Evolutionary conservation across 805 yeast genomes (phyloP).

Genomic region (Blastobotrys terrestris): DNA sequence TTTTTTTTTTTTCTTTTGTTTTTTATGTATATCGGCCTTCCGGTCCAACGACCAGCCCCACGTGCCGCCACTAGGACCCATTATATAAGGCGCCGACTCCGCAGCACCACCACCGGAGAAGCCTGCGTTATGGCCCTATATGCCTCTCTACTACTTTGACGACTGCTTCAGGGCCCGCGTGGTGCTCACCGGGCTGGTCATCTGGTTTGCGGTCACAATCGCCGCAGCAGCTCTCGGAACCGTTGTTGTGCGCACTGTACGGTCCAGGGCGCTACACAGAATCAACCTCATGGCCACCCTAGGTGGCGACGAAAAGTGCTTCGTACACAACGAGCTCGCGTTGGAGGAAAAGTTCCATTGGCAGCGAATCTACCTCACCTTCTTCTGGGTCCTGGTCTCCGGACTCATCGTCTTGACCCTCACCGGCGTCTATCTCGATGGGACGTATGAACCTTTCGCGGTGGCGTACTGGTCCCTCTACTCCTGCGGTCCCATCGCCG

Average conservation of each 20-base stretch:
- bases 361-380: background rate
- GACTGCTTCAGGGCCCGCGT: background rate
- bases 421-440: background rate
- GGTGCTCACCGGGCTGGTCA: background rate
- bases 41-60: background rate
- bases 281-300: background rate
- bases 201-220: background rate
- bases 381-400: background rate
- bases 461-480: background rate
- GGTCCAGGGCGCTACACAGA: background rate
- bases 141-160: background rate
- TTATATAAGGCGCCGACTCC: background rate
- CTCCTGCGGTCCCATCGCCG: background rate
- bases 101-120: background rate
- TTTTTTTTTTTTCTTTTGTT: too few species aligned
- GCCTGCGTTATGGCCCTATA: background rate
- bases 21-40: too few species aligned
- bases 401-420: slow-evolving; percentile 1
- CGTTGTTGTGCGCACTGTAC: background rate
- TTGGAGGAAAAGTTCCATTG: background rate
- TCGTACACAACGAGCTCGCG: background rate
- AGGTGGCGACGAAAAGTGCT: background rate
- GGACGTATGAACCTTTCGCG: background rate
- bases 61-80: background rate
- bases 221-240: background rate